A percentile compares a stretch with the other conserved stretches of the same genome.
Conservation (phyloP, 805 yeast genomes). For the Candida insectorum region DNA sequence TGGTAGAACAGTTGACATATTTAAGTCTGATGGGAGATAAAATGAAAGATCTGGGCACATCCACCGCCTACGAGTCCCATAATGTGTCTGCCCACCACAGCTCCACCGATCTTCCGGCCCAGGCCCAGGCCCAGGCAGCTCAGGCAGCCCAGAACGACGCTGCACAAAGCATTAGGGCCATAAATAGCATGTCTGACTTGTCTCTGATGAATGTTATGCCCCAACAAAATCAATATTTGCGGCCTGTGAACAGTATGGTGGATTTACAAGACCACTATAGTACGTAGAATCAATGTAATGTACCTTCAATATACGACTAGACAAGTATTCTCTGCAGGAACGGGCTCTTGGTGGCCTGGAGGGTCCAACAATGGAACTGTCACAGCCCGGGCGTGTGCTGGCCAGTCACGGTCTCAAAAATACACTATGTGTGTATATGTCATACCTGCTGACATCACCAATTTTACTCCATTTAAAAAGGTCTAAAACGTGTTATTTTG, state of each 20-base stretch:
- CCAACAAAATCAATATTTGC: slow-evolving; percentile 12
- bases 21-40: slow-evolving; percentile 24
- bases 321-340: no score
- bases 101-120: slow-evolving; percentile 20
- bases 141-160: slow-evolving; percentile 1
- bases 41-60: no score
- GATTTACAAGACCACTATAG: slow-evolving; percentile 24
- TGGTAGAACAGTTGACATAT: slow-evolving; percentile 33
- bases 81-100: slow-evolving; percentile 21
- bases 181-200: slow-evolving; percentile 27
- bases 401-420: no score
- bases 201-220: slow-evolving; percentile 11
- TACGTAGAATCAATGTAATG: no score
- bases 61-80: slow-evolving; percentile 4
- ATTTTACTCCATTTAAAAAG: no score
- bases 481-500: no score
- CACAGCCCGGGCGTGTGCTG: no score
- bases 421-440: no score
- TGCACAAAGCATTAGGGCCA: slow-evolving; percentile 17
- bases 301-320: no score
- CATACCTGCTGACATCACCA: no score
- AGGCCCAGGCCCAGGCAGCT: slow-evolving; percentile 13
- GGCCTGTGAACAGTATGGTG: slow-evolving; percentile 31
- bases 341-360: no score
- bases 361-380: no score